Evolutionary conservation across 208 protist genomes (phyloP), one percentile per base, ranked within the genome.

Genomic region (Leishmania amazonensis): DNA sequence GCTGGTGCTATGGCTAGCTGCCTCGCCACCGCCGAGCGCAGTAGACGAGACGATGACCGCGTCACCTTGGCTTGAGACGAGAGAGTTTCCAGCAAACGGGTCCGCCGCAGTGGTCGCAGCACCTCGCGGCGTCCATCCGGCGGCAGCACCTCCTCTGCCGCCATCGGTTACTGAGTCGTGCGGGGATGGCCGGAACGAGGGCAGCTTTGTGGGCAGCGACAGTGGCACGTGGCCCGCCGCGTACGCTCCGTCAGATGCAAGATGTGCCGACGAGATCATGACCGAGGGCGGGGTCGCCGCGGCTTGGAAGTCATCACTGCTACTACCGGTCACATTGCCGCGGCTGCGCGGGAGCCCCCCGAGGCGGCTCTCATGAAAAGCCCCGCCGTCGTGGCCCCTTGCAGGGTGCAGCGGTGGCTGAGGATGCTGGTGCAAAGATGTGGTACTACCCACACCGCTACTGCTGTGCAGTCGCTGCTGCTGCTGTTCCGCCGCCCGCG

Each of bases 191-290:
- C 72, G 77, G 72, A 81, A 81, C 6, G 81, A 85, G 6, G 81
- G 81, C 51, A 85, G 73, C 77, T 85, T 85, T 51, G 81, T 79
- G 6, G 81, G 81, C 21, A 85, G 58, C 21, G 77, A 65, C 8
- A 85, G 76, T 11, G 81, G 60, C 19, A 71, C 64, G 53, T 40
- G 53, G 0, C 38, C 31, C 4, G 3, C 31, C 6, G 72, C 57
- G 62, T 75, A 51, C n/a, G 51, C 4, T n/a, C 75, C 72, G 70
- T 51, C 15, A 74, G 70, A 53, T 53, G 70, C 70, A 9, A 53
- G 35, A 58, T 76, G 73, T 76, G 73, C 28, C 15, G 73, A 76
- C 5, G 73, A 62, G 73, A 51, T 42, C 42, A 53, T 54, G 70
- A 3, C 47, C 21, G 45, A 74, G n/a, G 42, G 70, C 42, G 42